Percentiles rank a stretch among this genome's conserved stretches.
Conservation (phyloP, 2,329 filamentous ascomycete species). For the Fonsecaea pedrosoi region DNA sequence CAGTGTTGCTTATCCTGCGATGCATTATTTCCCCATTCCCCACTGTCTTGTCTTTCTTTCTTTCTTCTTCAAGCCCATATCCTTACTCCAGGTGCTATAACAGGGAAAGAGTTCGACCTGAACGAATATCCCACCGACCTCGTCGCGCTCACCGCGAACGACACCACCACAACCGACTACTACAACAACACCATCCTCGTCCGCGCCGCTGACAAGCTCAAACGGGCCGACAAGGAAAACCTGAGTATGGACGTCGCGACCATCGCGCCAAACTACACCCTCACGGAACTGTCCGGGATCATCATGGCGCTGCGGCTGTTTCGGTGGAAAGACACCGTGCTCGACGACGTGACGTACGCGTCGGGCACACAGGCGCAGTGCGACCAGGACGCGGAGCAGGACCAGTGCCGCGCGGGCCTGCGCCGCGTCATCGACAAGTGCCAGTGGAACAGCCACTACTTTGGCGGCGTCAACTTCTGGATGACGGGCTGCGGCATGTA, state of each 20-base stretch:
- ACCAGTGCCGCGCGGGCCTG: constrained; percentile 14
- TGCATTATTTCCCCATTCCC: background rate
- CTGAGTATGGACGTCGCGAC: background rate
- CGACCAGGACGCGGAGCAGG: constrained; percentile 6
- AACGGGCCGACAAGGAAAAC: too few relatives aligned
- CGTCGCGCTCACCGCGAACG: background rate
- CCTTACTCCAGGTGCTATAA: background rate
- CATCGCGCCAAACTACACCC: constrained; percentile 21
- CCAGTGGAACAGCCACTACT: constrained; percentile 25
- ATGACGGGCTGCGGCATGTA: constrained; percentile 24
- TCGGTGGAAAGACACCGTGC: background rate
- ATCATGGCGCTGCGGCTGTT: constrained; percentile 12
- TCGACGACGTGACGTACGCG: constrained; percentile 8
- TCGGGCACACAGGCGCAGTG: constrained; percentile 27
- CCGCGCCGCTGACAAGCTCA: background rate
- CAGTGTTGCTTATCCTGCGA: background rate
- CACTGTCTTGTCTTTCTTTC: background rate
- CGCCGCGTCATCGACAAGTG: constrained; percentile 16
- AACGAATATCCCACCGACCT: constrained; percentile 7
- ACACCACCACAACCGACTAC: background rate
- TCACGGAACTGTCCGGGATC: constrained; percentile 22
- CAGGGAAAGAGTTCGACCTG: background rate
- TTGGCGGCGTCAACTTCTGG: constrained; percentile 18
- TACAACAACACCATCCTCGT: background rate
- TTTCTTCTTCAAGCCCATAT: background rate